phyloP scores from a whole-genome alignment of 306 rosid species.

The Ochetophila trinervis region DNA sequence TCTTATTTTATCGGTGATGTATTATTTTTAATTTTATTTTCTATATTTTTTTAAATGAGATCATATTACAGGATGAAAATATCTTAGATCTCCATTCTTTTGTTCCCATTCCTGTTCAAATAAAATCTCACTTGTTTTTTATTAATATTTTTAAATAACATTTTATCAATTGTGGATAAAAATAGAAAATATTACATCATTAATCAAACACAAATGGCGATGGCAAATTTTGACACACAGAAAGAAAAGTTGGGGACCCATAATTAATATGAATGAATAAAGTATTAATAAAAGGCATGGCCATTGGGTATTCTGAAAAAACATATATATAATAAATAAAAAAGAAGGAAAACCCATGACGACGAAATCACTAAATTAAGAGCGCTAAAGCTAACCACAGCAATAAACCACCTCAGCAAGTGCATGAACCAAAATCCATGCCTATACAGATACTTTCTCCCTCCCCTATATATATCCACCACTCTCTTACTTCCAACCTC shows the following conservation, averaged over 20 bases:
- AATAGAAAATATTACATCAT: background rate
- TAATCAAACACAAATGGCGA: background rate
- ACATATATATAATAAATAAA: background rate
- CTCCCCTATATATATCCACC: constrained; percentile 33
- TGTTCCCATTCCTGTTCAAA: too few species aligned
- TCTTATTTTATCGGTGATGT: too few species aligned
- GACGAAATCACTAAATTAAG: constrained; percentile 21
- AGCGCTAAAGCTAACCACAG: background rate
- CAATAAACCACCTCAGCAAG: constrained; percentile 5
- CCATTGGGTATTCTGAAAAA: background rate
- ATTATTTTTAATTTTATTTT: too few species aligned
- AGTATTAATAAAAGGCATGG: background rate
- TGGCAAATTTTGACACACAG: background rate
- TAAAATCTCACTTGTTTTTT: too few species aligned
- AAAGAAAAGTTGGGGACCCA: background rate
- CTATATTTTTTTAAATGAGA: too few species aligned
- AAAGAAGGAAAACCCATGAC: constrained; percentile 1
- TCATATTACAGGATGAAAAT: too few species aligned
- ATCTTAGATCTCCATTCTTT: too few species aligned
- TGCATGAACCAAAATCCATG: constrained; percentile 38
- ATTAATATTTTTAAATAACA: too few species aligned
- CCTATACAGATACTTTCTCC: background rate
- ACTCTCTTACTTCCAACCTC: background rate
- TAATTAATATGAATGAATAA: background rate
- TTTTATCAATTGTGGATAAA: background rate